Conservation (phyloP, 2,329 filamentous ascomycete genomes). For the Camptophora hylomeconis region DNA sequence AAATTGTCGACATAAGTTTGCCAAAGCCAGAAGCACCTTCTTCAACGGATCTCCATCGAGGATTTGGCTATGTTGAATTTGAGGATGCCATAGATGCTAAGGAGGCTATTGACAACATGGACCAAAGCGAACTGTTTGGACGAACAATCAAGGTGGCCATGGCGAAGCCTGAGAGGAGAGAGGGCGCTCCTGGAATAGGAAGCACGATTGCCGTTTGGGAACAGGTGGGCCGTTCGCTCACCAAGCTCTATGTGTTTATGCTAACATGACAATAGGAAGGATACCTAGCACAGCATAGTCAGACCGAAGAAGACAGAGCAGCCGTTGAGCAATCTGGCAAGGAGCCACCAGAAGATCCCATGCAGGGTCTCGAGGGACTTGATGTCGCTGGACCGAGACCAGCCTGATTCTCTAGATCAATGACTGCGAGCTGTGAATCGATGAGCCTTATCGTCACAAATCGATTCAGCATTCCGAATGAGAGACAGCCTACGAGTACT, state of each 20-base stretch:
- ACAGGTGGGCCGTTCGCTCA: constrained; percentile 53
- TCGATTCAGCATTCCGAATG: too few species aligned
- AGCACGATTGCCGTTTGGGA: constrained; percentile 95
- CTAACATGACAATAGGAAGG: constrained; percentile 54
- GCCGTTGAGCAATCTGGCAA: constrained; percentile 39
- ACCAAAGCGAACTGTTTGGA: constrained; percentile 89
- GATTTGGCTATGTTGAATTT: constrained; percentile 95
- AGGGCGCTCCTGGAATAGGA: constrained; percentile 67
- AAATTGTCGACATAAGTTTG: constrained; percentile 80
- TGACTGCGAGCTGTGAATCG: too few species aligned
- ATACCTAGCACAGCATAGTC: constrained; percentile 80
- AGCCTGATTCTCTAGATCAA: too few species aligned
- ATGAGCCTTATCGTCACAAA: too few species aligned
- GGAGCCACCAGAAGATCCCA: constrained; percentile 62
- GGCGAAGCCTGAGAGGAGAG: constrained; percentile 71
- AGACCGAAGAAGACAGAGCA: constrained; percentile 62
- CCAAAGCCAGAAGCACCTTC: constrained; percentile 78
- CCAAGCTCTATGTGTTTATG: constrained; percentile 11
- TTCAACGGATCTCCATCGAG: constrained; percentile 66
- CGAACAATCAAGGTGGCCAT: constrained; percentile 81
- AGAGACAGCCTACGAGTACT: too few species aligned
- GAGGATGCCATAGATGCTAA: constrained; percentile 73
- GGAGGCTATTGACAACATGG: constrained; percentile 98
- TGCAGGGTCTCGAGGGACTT: constrained; percentile 87
- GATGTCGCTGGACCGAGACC: constrained; percentile 77